Conservation (phyloP, 345 rosid species). For the Isatis tinctoria region DNA sequence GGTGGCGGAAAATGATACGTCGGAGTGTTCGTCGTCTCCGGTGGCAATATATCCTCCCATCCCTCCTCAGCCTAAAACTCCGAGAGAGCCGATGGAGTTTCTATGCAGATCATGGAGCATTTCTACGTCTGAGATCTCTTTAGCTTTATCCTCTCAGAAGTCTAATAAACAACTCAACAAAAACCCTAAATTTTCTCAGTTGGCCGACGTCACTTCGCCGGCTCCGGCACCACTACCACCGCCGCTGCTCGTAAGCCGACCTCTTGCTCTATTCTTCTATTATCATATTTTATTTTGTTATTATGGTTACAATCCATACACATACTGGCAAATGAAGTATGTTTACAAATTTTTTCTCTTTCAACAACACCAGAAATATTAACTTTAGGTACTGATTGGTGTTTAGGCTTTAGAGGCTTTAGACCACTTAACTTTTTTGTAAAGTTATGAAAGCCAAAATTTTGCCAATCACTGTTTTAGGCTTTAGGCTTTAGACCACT, state of each 20-base stretch:
- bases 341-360: too few species aligned
- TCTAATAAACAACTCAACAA: conserved; percentile 14
- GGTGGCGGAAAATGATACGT: conserved; percentile 6
- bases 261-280: neutral
- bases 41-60: conserved; percentile 24
- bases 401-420: too few species aligned
- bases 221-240: conserved; percentile 9
- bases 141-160: conserved; percentile 55
- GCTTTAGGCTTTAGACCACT: too few species aligned
- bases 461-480: too few species aligned
- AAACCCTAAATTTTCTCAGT: neutral
- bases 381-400: too few species aligned
- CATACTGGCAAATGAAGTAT: too few species aligned
- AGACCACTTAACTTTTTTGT: too few species aligned
- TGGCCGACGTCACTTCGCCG: neutral
- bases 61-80: conserved; percentile 59
- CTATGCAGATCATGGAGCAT: conserved; percentile 90
- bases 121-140: conserved; percentile 83
- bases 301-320: neutral
- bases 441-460: too few species aligned
- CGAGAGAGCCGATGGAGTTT: conserved; percentile 92
- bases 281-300: too few species aligned
- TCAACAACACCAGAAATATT: too few species aligned
- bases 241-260: conserved; percentile 18
- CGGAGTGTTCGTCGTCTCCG: conserved; percentile 19